phyloP scores from a whole-genome alignment of 108 stramenopile species.

The Cylindrotheca fusiformis region DNA sequence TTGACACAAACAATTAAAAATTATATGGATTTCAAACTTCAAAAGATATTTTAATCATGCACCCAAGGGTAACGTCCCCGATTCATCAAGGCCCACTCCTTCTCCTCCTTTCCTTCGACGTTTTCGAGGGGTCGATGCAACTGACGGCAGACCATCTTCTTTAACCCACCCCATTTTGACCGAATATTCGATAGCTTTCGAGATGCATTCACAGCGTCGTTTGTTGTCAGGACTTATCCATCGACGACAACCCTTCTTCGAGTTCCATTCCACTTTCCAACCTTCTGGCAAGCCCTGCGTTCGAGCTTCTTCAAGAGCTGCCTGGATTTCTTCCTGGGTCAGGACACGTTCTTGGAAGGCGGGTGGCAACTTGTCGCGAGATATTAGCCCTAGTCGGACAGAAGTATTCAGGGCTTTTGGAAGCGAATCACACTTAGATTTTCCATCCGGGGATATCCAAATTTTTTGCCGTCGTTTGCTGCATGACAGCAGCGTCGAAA shows the following conservation, averaged over 20 bases:
- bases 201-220: conserved; percentile 51
- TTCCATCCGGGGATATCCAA: not conserved
- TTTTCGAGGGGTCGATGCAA: no score
- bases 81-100: no score
- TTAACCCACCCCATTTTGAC: not conserved
- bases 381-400: not conserved
- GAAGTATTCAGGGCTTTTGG: not conserved
- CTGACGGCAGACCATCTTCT: no score
- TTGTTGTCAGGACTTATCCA: conserved; percentile 14
- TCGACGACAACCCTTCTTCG: not conserved
- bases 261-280: conserved; percentile 48
- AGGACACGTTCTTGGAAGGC: not conserved
- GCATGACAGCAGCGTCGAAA: no score
- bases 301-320: not conserved
- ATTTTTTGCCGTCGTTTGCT: not conserved
- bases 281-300: conserved; percentile 49
- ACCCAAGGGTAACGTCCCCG: no score
- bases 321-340: not conserved
- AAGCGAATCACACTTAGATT: not conserved
- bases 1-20: no score
- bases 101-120: no score
- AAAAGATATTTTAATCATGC: no score
- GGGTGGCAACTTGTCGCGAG: not conserved
- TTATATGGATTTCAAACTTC: no score
- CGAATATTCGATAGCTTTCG: conserved; percentile 37